Evolutionary conservation across 2,329 filamentous ascomycete species (phyloP), one percentile per base, ranked within the genome.

Genomic region (Cladosporium velox): DNA sequence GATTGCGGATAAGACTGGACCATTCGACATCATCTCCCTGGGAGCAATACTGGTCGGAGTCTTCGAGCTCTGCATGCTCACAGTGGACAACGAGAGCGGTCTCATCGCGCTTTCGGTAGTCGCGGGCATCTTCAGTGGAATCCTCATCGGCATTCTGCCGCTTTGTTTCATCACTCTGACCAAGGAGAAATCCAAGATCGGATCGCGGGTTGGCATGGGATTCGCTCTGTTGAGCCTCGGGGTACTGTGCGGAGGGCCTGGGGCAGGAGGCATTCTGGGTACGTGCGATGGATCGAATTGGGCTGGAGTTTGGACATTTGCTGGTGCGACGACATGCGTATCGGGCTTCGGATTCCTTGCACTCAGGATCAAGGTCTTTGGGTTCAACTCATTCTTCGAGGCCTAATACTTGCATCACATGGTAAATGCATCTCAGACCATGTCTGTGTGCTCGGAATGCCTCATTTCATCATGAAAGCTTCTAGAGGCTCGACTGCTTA

Each of bases 41-140:
- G 79, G 81, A 52, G 79, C 77, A 4, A 71, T 81, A 10, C 65
- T 79, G 7, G 77, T 83, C 2, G 79, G 79, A 2, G 71, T 83
- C 18, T 74, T 85, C 54, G 72, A 85, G 15, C 86, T 82, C 70
- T 80, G 80, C 59, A 89, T 87, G 86, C 79, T 81, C 2, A 81
- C 78, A 0, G 84, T 88, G 1, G 65, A 71, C 7, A 74, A 69
- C 10, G 64, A 69, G 7, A 67, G 68, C 4, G 71, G 67, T 14
- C 67, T 78, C 14, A 65, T 80, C 11, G 70, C 72, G 11, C 47
- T 76, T 28, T 69, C 76, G 1, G 52, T 79, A 1, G 62, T 78
- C 38, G 70, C 69, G 30, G 79, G 79, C 15, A 77, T 79, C 65
- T 76, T 78, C 65, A 74, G 71, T 32, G 80, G 79, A 34, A 73